Evolutionary conservation across 169 alveolate genomes (phyloP), one percentile per base, ranked within the genome.

Genomic region (Cryptosporidium ryanae): DNA sequence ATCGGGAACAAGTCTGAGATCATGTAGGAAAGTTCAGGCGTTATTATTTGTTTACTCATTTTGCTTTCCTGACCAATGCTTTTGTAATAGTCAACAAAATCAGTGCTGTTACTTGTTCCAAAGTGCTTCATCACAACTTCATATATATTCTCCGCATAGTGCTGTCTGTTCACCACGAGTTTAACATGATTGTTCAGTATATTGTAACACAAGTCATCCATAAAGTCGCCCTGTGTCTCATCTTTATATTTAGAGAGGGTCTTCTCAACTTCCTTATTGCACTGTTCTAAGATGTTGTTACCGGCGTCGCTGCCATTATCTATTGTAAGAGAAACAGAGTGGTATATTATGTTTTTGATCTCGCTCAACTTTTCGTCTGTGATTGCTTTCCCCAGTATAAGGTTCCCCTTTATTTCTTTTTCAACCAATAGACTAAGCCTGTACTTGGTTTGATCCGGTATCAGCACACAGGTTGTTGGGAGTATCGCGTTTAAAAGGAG

Each of bases 101-200:
- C 38, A 15, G 46, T 17, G 6, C 29, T 2, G 32, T 76, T 61
- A 23, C 48, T 13, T 29, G 15, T 55, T 38, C 46, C 46, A 38
- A 38, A 38, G 8, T 38, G 46, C 8, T 38, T 38, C 46, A 38
- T 38, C 7, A 31, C 66, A 25, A 29, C 76, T 43, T 76, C 64
- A 44, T 76, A 76, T 43, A 76, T 76, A 48, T 76, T 76, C 21
- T 76, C 87, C 12, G 87, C 87, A 55, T 57, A 76, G 8, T 76
- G 87, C 27, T 76, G 87, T 17, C 87, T 67, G 38, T 76, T 76
- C 7, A 76, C 31, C 18, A 57, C 59, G 13, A 59, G 71, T 29
- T 76, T 15, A n/a, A 76, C 43, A 25, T 76, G 87, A 2, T 57
- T 48, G 4, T 44, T 38, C n/a, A 76, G n/a, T 25, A 76, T 63